Conservation (phyloP, 2,329 filamentous ascomycete genomes). For the Fusarium tupiense region DNA sequence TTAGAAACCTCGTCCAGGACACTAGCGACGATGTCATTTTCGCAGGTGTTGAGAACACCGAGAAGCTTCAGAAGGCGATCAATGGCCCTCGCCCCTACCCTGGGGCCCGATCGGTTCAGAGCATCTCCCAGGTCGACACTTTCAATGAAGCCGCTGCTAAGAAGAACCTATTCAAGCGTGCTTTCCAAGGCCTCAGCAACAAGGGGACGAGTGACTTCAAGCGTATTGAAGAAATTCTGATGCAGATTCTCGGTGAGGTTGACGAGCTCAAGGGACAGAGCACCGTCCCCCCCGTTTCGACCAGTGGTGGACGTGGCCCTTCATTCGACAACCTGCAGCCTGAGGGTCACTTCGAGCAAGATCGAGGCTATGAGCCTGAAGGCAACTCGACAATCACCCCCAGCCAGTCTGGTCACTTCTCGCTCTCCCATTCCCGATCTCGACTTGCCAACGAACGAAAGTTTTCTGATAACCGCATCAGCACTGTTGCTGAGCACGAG, state of each 20-base stretch:
- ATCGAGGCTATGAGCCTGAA: slow-evolving; percentile 84
- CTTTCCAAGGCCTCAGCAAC: slow-evolving; percentile 88
- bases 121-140: slow-evolving; percentile 64
- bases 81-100: slow-evolving; percentile 89
- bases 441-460: slow-evolving; percentile 62
- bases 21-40: slow-evolving; percentile 87
- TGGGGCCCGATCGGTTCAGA: slow-evolving; percentile 69
- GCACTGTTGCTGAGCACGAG: slow-evolving; percentile 85
- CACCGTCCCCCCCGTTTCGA: slow-evolving; percentile 52
- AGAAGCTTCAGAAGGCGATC: slow-evolving; percentile 83
- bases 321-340: slow-evolving; percentile 76
- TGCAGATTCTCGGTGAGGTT: slow-evolving; percentile 91
- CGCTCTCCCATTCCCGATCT: slow-evolving; percentile 64
- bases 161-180: slow-evolving; percentile 93
- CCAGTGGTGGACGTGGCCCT: slow-evolving; percentile 61
- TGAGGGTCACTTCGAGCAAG: slow-evolving; percentile 72
- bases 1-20: slow-evolving; percentile 90
- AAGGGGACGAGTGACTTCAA: slow-evolving; percentile 89
- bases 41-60: slow-evolving; percentile 86
- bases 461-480: slow-evolving; percentile 82
- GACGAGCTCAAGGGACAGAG: slow-evolving; percentile 79
- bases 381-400: slow-evolving; percentile 76
- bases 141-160: slow-evolving; percentile 72
- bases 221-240: slow-evolving; percentile 90
- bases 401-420: slow-evolving; percentile 80